Conservation (phyloP, 2,329 filamentous ascomycete species). For the Emmonsiellopsis sp. region DNA sequence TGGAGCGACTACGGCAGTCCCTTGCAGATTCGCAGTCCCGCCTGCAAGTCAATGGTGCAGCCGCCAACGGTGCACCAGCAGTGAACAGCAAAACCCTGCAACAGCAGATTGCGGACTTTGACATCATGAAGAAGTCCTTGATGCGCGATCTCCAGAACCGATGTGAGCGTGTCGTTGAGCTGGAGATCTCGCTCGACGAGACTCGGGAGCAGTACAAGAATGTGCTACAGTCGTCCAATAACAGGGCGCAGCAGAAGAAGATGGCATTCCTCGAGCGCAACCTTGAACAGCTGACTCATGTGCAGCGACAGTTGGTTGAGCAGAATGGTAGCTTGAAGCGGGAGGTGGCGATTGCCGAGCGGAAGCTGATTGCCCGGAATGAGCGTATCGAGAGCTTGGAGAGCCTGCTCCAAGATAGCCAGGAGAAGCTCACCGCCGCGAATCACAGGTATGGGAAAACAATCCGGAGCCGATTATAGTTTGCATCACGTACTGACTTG, state of each 20-base stretch:
- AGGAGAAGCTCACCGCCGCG: constrained; percentile 94
- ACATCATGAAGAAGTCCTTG: constrained; percentile 98
- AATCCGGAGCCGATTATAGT: constrained; percentile 5
- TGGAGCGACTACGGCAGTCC: constrained; percentile 66
- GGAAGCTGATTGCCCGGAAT: constrained; percentile 91
- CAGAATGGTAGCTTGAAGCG: constrained; percentile 97
- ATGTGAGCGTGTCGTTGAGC: constrained; percentile 93
- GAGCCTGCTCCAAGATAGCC: constrained; percentile 84
- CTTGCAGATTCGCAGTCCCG: constrained; percentile 58
- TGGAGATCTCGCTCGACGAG: constrained; percentile 95
- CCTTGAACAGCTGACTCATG: constrained; percentile 92
- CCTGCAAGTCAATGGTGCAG: constrained; percentile 49
- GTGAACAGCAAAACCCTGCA: constrained; percentile 83
- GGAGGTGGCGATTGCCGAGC: constrained; percentile 95
- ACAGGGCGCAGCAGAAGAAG: constrained; percentile 98
- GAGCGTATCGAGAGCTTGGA: constrained; percentile 95
- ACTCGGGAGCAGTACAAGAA: constrained; percentile 99
- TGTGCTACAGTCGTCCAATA: constrained; percentile 91
- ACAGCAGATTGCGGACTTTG: constrained; percentile 97
- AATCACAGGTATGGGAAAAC: constrained; percentile 75
- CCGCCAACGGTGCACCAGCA: constrained; percentile 48
- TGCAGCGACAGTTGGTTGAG: constrained; percentile 94
- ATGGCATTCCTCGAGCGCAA: constrained; percentile 99
- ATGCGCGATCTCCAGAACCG: constrained; percentile 98
- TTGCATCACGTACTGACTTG: constrained; percentile 7